These are phyloP conservation scores for Naematelia encephala DNA, from an alignment of 768 basidiomycete genomes.

Conservation along the genomic window DNA sequence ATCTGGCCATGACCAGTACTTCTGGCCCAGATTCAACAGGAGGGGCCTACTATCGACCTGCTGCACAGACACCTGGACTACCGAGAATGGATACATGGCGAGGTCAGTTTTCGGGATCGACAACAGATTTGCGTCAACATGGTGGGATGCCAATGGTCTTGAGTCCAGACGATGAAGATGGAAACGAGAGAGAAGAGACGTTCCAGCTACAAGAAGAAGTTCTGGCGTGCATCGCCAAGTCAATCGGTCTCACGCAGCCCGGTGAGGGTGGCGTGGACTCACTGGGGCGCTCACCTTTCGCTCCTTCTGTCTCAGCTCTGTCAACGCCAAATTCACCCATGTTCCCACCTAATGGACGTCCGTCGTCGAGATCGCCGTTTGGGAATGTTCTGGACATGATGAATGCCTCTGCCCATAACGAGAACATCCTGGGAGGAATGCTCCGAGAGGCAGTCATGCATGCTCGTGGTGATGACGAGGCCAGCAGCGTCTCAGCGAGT, in stretches of 20 bases:
- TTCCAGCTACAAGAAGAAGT: conserved; percentile 83
- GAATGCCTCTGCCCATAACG: conserved; percentile 37
- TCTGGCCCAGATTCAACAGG: conserved; percentile 25
- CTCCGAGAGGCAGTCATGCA: conserved; percentile 39
- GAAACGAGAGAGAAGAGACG: no score
- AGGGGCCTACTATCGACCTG: conserved; percentile 45
- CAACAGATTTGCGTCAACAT: conserved; percentile 17
- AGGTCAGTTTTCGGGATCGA: conserved; percentile 28
- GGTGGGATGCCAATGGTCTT: conserved; percentile 17
- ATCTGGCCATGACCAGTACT: conserved; percentile 51
- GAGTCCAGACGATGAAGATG: conserved; percentile 18
- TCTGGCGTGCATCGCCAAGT: conserved; percentile 96
- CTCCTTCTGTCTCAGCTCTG: conserved; percentile 40
- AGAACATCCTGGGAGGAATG: conserved; percentile 42
- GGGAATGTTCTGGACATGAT: conserved; percentile 50
- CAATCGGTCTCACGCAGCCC: conserved; percentile 88
- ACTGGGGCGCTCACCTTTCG: conserved; percentile 23
- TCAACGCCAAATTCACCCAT: conserved; percentile 51
- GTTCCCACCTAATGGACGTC: conserved; percentile 32
- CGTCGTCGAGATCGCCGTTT: conserved; percentile 25
- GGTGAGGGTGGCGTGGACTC: conserved; percentile 51
- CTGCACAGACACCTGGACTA: conserved; percentile 43
- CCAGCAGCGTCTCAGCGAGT: conserved; percentile 35
- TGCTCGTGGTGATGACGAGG: conserved; percentile 25
- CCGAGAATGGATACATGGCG: conserved; percentile 48